phyloP scores from a whole-genome alignment of 305 asterid genomes.

The Ajuga reptans region DNA sequence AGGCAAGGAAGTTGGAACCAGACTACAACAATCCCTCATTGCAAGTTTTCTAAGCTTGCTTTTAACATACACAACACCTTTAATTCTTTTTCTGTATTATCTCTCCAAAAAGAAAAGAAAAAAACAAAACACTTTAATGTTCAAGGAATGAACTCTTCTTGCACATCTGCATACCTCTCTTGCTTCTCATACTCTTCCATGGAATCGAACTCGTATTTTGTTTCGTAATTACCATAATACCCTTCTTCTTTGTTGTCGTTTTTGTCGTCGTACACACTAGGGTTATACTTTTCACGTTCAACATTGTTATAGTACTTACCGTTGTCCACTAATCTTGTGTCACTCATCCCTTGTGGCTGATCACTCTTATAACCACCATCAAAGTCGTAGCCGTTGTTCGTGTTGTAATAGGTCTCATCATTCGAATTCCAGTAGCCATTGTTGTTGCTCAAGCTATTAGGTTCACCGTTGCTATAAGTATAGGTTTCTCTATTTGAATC shows the following conservation, averaged over 20 bases:
- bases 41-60: neutral
- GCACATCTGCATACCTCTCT: constrained; percentile 34
- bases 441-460: constrained; percentile 18
- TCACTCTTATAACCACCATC: constrained; percentile 6
- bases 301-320: constrained; percentile 25
- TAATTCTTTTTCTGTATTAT: neutral
- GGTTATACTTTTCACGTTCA: constrained; percentile 13
- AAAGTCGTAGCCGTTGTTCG: constrained; percentile 10
- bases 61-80: neutral
- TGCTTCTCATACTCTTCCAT: constrained; percentile 52
- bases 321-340: constrained; percentile 32
- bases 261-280: neutral
- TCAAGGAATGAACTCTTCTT: constrained; percentile 42
- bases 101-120: neutral
- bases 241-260: constrained; percentile 29
- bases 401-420: constrained; percentile 11
- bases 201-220: constrained; percentile 49
- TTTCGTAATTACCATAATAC: constrained; percentile 18
- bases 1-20: constrained; percentile 7
- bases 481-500: constrained; percentile 14
- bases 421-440: constrained; percentile 22
- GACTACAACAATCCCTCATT: constrained; percentile 14
- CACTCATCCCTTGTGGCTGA: constrained; percentile 46
- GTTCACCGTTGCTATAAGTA: neutral
- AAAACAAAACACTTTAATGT: neutral